phyloP scores from a whole-genome alignment of 2,329 filamentous ascomycete genomes.

The Simplicillium aogashimaense region DNA sequence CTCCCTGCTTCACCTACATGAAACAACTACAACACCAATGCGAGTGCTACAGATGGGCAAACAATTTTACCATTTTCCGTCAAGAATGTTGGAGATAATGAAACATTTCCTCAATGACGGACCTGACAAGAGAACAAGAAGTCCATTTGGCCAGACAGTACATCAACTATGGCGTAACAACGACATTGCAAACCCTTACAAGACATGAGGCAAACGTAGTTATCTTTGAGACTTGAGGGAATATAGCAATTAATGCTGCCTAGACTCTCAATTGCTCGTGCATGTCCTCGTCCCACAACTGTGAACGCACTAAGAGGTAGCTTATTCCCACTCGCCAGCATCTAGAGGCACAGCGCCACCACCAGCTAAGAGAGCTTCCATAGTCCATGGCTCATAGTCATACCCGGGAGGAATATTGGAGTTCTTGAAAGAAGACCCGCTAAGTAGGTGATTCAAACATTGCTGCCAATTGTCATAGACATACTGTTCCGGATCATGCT shows the following conservation, averaged over 20 bases:
- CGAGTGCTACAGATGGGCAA: too few relatives aligned
- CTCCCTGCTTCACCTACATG: too few relatives aligned
- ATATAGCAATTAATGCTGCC: neutral
- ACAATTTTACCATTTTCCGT: too few relatives aligned
- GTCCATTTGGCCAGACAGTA: too few relatives aligned
- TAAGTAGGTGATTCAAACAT: slow-evolving; percentile 12
- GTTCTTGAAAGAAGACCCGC: slow-evolving; percentile 15
- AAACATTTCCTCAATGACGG: too few relatives aligned
- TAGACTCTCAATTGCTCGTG: too few relatives aligned
- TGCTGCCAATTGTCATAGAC: slow-evolving; percentile 16
- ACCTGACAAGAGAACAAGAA: too few relatives aligned
- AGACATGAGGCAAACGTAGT: too few relatives aligned
- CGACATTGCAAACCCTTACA: neutral
- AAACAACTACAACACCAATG: too few relatives aligned
- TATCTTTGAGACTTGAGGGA: neutral
- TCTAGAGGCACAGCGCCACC: neutral
- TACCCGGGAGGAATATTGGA: slow-evolving; percentile 18
- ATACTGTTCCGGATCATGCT: slow-evolving; percentile 19
- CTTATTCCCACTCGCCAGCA: neutral
- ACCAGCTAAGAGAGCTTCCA: neutral
- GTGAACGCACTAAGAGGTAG: too few relatives aligned
- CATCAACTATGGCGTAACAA: neutral
- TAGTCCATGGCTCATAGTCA: slow-evolving; percentile 16
- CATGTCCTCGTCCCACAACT: too few relatives aligned
- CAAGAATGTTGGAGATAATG: too few relatives aligned